phyloP scores from a whole-genome alignment of 192 early-diverging fungal species.

The Kickxella alabastrina region DNA sequence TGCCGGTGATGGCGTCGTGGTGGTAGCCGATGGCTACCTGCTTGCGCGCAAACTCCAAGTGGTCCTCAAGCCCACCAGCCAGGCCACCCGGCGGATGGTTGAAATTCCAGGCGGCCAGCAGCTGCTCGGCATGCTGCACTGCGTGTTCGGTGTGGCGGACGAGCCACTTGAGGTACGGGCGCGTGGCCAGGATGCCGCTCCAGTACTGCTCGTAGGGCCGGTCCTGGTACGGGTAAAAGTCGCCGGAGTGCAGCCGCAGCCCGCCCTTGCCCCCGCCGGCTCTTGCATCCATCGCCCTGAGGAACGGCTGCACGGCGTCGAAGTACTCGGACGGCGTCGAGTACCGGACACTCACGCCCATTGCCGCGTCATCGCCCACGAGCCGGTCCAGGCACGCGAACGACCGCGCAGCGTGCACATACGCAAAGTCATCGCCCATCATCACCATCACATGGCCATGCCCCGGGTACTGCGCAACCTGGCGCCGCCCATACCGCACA shows the following conservation, averaged over 20 bases:
- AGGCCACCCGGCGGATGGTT: neutral
- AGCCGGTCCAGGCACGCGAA: conserved; percentile 41
- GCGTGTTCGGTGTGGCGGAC: conserved; percentile 36
- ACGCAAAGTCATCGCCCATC: conserved; percentile 49
- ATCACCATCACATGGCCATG: conserved; percentile 47
- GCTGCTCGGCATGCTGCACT: conserved; percentile 39
- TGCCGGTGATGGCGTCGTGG: conserved; percentile 48
- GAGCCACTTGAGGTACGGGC: conserved; percentile 36
- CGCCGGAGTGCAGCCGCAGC: conserved; percentile 16
- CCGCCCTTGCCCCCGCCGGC: too few relatives aligned
- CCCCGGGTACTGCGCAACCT: conserved; percentile 34
- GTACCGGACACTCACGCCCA: conserved; percentile 17
- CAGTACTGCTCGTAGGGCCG: conserved; percentile 50
- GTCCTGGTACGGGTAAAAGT: conserved; percentile 50
- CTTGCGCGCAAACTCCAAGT: conserved; percentile 35
- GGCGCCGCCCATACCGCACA: conserved; percentile 10
- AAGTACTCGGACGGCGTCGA: conserved; percentile 40
- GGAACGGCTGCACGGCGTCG: conserved; percentile 5
- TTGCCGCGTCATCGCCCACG: neutral
- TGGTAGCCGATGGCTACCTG: conserved; percentile 50
- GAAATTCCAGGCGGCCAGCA: conserved; percentile 12
- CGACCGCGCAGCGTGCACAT: conserved; percentile 12
- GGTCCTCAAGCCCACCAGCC: conserved; percentile 17
- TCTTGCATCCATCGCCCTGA: too few relatives aligned
- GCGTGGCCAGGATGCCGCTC: conserved; percentile 38